Base-by-base conservation (phyloP, 176 grass and related monocot genomes). In the maize (Zea mays) region DNA sequence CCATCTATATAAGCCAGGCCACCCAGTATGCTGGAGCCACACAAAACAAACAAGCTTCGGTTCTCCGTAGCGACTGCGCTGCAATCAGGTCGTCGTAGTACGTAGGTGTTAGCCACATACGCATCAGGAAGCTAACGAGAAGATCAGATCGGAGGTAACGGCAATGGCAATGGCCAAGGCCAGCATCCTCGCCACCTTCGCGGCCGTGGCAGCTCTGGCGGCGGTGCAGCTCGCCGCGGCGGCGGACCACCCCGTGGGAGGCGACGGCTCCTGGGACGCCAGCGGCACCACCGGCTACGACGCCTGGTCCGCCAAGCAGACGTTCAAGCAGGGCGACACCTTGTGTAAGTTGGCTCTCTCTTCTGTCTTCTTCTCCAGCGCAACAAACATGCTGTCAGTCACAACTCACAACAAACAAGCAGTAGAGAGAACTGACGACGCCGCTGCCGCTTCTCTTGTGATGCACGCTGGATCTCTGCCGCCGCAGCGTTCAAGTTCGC, bases 291-390 rank as follows among this genome's bases (percentile, higher is more conserved):
- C 3, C 34, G 34, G 10, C 73, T 85, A 83, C 70, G 35, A 80
- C 47, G 3, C 71, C 7, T 90, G 88, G 88, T 34, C 75, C 2
- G 33, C 48, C 16, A 34, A 8, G 19, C 71, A 86, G 35, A 76
- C 65, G 35, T 80, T 90, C 71, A 16, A 10, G 10, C 71, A 52
- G 6, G 76, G 72, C 65, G 88, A 90, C 75, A 83, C 40, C 34
- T 1, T 90, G 3, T n/a, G 86, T 88, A 75, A 58, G 27, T 27
- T 27, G 27, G 27, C 27, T 27, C 27, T 27, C 27, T 27, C 27
- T 27, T 27, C 27, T 27, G 27, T 27, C 27, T 27, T 27, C 27
- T 27, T 1, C n/a, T n/a, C n/a, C n/a, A n/a, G n/a, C n/a, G n/a
- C n/a, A n/a, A n/a, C n/a, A n/a, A n/a, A n/a, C n/a, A n/a, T n/a